Base-by-base conservation (phyloP, 1,139 yeast genomes). In the Chernovozyma sophiae-reginae region DNA sequence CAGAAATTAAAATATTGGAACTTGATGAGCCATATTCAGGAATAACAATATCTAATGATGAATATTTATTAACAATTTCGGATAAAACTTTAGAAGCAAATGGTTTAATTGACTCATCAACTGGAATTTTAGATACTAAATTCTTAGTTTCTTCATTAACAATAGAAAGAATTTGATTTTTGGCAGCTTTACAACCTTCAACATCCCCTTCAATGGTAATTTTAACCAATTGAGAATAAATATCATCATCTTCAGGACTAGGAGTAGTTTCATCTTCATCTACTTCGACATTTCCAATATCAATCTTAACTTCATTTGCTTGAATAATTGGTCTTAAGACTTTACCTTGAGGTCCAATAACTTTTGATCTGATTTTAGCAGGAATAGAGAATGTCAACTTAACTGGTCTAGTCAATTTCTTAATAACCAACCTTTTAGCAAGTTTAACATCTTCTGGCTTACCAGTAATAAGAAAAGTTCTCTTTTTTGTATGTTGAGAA, bases 291-390 rank as follows among this genome's bases (percentile, higher is more conserved):
- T 55, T 60, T 18, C 81, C 81, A 52, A 92, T 79, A 52, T 89
- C 89, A 54, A 92, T 77, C 51, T 72, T 83, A 39, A 86, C 87
- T 38, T 79, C 85, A 44, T 85, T 74, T 33, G 77, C 70, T 39
- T 74, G 83, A 39, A 85, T 73, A 49, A 94, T 86, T 41, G 92
- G 89, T 55, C 80, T 85, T 60, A 94, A 77, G 45, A 73, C 84
- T 48, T 75, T 75, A 53, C 98, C 99, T 58, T 82, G 86, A 33
- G 92, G 76, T 41, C 99, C 99, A 62, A 94, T 89, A 45, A 94
- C 77, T 41, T 78, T 75, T 3, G 95, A 75, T 59, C 96, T 79
- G 38, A 87, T 74, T 48, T 77, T 77, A 20, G 92, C 76, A 29
- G 98, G 97, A 40, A 92, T 78, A 32, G 70, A 61, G 55, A 92